Base-by-base conservation (phyloP, 106 monocot genomes). In the Iris macrosiphon region DNA sequence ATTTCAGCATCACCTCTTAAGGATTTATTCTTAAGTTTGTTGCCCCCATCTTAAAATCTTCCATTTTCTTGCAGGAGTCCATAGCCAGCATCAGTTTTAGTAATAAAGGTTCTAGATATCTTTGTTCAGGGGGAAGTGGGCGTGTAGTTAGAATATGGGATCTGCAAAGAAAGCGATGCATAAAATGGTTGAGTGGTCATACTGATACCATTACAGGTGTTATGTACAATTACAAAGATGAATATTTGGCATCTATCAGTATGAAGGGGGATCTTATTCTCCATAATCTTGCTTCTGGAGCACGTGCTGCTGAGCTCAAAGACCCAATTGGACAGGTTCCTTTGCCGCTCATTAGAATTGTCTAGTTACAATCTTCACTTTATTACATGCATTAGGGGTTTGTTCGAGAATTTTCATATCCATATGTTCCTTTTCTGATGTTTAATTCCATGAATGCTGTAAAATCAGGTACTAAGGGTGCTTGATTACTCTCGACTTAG, bases 401-500 rank as follows among this genome's bases (percentile, higher is more conserved):
- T n/a, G n/a, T n/a, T n/a, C n/a, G n/a, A n/a, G n/a, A n/a, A n/a
- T n/a, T n/a, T n/a, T n/a, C n/a, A n/a, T 7, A 21, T 59, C 19
- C 18, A 27, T 22, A 21, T 63, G 4, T 41, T 41, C 21, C 25
- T 49, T n/a, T 60, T 40, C 42, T 70, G 39, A 45, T 67, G n/a
- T 27, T 33, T 44, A 39, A 27, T 64, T 49, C 7, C 34, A 25
- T 57, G 37, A 21, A 54, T 72, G n/a, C 31, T 69, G 45, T 31
- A 69, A 75, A 43, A 24, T 31, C 79, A 96, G 96, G 90, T 73
- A 52, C 64, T 96, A 65, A 86, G 89, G 72, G 86, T 80, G 65
- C 85, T 96, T 58, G 96, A 96, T 66, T 96, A 90, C 83, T 96
- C 96, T 63, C 79, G 86, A 54, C 61, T 80, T 55, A 89, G 86